Percentiles rank a stretch among this genome's conserved stretches.
Evolutionary conservation across 805 yeast genomes (phyloP).

Genomic region (Zygosaccharomyces kombuchaensis): DNA sequence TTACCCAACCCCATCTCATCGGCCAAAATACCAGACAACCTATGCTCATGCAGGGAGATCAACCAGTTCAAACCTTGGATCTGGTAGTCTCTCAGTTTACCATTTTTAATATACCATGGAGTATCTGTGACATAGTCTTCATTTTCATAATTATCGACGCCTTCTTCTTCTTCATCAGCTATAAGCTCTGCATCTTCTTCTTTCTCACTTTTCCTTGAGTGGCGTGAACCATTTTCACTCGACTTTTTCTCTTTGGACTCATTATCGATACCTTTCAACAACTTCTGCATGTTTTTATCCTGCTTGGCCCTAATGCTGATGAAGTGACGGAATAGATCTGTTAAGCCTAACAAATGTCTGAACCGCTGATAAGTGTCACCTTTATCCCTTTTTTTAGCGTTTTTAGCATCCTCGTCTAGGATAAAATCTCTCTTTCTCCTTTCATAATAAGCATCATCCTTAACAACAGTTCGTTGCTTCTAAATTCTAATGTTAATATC

Average conservation of each 20-base stretch:
- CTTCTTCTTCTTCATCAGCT: constrained; percentile 68
- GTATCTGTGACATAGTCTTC: constrained; percentile 79
- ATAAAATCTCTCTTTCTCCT: constrained; percentile 48
- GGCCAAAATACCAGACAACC: constrained; percentile 87
- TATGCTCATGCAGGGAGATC: constrained; percentile 79
- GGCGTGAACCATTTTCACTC: constrained; percentile 33
- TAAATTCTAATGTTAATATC: constrained; percentile 3
- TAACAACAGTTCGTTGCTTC: constrained; percentile 7
- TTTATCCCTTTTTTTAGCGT: constrained; percentile 49
- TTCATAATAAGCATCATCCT: constrained; percentile 29
- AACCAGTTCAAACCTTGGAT: constrained; percentile 95
- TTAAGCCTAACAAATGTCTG: constrained; percentile 72
- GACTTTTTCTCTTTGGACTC: constrained; percentile 40
- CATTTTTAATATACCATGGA: constrained; percentile 68
- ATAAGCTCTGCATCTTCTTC: constrained; percentile 93
- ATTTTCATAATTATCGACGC: constrained; percentile 40
- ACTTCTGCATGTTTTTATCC: constrained; percentile 64
- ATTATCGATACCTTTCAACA: constrained; percentile 54
- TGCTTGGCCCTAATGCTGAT: constrained; percentile 76
- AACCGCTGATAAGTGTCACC: constrained; percentile 76
- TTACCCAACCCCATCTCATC: constrained; percentile 99
- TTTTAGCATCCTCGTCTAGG: constrained; percentile 50
- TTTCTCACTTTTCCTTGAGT: constrained; percentile 85
- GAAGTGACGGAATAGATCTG: constrained; percentile 84
- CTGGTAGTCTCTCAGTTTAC: constrained; percentile 84